phyloP scores from a whole-genome alignment of 495 filamentous ascomycete species.

The Penicillium silybi region DNA sequence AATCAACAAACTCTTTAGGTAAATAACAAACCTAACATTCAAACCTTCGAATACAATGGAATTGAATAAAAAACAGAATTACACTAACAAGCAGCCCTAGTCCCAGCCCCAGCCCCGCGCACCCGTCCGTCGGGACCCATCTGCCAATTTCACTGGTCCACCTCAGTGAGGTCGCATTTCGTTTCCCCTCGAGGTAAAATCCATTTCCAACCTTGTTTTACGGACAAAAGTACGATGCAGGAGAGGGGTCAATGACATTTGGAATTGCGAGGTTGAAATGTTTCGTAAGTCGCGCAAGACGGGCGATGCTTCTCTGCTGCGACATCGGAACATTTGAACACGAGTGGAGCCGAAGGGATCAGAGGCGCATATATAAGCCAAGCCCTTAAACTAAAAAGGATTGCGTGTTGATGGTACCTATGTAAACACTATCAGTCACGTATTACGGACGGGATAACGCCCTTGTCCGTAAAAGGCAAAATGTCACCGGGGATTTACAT shows the following conservation, averaged over 20 bases:
- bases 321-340: background rate
- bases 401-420: too few relatives aligned
- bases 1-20: too few relatives aligned
- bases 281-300: too few relatives aligned
- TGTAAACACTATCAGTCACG: background rate
- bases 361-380: background rate
- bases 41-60: too few relatives aligned
- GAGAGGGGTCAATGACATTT: background rate
- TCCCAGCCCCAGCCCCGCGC: conserved; percentile 3
- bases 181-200: background rate
- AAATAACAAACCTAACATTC: too few relatives aligned
- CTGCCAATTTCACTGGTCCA: conserved; percentile 5
- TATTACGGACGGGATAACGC: background rate
- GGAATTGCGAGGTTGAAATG: background rate
- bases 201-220: background rate
- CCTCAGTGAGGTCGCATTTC: conserved; percentile 2
- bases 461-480: background rate
- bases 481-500: background rate
- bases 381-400: background rate
- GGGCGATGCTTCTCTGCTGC: too few relatives aligned
- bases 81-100: background rate
- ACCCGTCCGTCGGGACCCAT: background rate
- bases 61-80: background rate
- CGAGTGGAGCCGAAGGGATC: background rate
- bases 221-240: conserved; percentile 16